Evolutionary conservation across 1,284 basidiomycete genomes (phyloP).

Genomic region (Schizopora paradoxa): DNA sequence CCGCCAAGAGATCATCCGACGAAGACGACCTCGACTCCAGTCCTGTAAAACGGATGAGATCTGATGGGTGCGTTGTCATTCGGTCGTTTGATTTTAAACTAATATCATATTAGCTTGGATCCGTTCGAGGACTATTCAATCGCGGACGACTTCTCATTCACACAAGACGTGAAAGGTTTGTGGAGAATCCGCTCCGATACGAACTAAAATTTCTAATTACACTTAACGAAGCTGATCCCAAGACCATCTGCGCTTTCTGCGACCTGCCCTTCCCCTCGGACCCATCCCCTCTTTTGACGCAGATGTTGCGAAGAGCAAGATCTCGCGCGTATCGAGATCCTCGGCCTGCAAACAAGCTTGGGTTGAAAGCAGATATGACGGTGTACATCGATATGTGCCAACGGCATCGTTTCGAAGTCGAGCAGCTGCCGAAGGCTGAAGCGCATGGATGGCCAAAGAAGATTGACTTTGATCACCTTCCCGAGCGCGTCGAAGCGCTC

Average conservation of each 20-base stretch:
- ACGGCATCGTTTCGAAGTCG: slow-evolving; percentile 67
- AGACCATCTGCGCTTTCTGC: slow-evolving; percentile 71
- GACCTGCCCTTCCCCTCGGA: slow-evolving; percentile 58
- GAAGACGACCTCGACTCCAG: no score
- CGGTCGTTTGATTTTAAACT: no score
- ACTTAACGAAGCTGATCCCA: slow-evolving; percentile 42
- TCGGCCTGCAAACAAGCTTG: slow-evolving; percentile 62
- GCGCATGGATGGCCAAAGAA: slow-evolving; percentile 66
- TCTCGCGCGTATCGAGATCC: slow-evolving; percentile 54
- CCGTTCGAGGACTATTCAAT: no score
- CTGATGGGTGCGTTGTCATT: no score
- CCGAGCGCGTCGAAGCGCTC: slow-evolving; percentile 46
- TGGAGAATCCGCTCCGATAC: no score
- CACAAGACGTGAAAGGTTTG: no score
- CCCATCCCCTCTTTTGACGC: slow-evolving; percentile 54
- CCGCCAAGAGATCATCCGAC: no score
- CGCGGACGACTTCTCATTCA: no score
- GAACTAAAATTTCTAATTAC: background rate
- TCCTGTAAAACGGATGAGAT: no score
- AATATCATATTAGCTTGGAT: no score
- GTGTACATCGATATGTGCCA: slow-evolving; percentile 66
- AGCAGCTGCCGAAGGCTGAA: slow-evolving; percentile 64
- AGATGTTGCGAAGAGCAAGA: slow-evolving; percentile 49
- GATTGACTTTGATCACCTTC: slow-evolving; percentile 58
- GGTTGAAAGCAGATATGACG: slow-evolving; percentile 57